Evolutionary conservation across 2,329 filamentous ascomycete species (phyloP).

Genomic region (Cephalotrichum gorgonifer): DNA sequence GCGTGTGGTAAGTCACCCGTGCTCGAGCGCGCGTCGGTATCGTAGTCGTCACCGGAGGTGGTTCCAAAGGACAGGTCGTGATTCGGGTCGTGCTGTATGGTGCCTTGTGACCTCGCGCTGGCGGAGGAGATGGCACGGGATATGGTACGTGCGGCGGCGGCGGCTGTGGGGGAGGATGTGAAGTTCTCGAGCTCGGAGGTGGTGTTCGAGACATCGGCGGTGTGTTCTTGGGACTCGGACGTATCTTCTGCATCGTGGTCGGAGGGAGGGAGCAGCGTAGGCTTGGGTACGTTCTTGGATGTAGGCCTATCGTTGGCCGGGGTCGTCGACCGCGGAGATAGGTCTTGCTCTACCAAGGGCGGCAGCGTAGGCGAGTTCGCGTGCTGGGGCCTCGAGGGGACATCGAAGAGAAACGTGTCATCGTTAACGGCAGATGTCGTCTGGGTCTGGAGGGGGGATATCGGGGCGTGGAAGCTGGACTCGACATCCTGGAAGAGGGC

Average conservation of each 20-base stretch:
- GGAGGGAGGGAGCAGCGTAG: background rate
- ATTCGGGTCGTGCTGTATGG: slow-evolving; percentile 9
- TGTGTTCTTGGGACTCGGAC: slow-evolving; percentile 12
- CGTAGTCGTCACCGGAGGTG: slow-evolving; percentile 13
- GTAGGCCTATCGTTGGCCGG: background rate
- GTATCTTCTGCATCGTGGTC: background rate
- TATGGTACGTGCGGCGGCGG: slow-evolving; percentile 41
- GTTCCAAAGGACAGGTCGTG: slow-evolving; percentile 10
- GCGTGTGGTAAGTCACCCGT: slow-evolving; percentile 11
- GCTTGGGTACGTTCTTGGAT: background rate
- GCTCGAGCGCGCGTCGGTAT: slow-evolving; percentile 12
- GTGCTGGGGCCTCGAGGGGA: slow-evolving; percentile 5
- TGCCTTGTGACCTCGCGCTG: slow-evolving; percentile 15
- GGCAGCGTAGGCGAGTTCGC: slow-evolving; percentile 11
- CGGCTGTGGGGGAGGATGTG: slow-evolving; percentile 46
- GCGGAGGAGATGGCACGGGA: slow-evolving; percentile 39
- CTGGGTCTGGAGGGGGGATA: slow-evolving; percentile 43
- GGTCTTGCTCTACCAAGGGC: background rate
- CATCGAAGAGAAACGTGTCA: slow-evolving; percentile 51
- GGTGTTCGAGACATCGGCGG: slow-evolving; percentile 23
- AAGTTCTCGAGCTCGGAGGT: slow-evolving; percentile 43
- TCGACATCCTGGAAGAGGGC: slow-evolving; percentile 53
- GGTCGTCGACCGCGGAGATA: background rate
- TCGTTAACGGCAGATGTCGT: slow-evolving; percentile 34
- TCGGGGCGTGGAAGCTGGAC: slow-evolving; percentile 51